Conservation (phyloP, 257 asterid species). For the Solanum etuberosum region DNA sequence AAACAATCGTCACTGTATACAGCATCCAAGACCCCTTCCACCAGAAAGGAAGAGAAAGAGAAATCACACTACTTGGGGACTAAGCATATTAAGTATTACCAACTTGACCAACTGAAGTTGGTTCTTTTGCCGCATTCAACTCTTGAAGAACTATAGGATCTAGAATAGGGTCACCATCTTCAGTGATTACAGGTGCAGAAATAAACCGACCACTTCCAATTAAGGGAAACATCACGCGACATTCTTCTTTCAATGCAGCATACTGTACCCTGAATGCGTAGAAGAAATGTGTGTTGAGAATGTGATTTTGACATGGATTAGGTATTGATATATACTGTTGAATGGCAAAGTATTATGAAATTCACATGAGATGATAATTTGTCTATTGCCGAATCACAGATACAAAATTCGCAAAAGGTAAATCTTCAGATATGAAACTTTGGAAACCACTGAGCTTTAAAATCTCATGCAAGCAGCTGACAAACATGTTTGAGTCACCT, state of each 20-base stretch:
- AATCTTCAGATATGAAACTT: not conserved
- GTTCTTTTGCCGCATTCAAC: slow-evolving; percentile 23
- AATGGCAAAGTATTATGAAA: not conserved
- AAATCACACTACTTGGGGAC: not conserved
- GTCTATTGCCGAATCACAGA: not conserved
- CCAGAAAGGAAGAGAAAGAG: not conserved
- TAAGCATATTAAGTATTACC: slow-evolving; percentile 13
- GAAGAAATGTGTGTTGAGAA: slow-evolving; percentile 1
- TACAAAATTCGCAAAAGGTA: not conserved
- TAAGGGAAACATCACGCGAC: slow-evolving; percentile 71
- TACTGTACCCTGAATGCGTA: slow-evolving; percentile 53
- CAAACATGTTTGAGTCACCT: not conserved
- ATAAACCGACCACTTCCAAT: slow-evolving; percentile 81
- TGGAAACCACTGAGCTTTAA: not conserved
- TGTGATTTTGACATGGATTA: not conserved
- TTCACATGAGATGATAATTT: not conserved
- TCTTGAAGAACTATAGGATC: slow-evolving; percentile 91
- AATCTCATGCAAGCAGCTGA: not conserved
- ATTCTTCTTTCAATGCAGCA: slow-evolving; percentile 65
- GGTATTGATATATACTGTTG: not conserved
- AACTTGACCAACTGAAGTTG: not conserved
- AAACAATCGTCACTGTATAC: not conserved
- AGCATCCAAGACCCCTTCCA: not conserved
- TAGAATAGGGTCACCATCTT: slow-evolving; percentile 69
- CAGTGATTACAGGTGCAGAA: slow-evolving; percentile 86